phyloP scores from a whole-genome alignment of 345 rosid genomes.

The Rubroshorea leprosula region DNA sequence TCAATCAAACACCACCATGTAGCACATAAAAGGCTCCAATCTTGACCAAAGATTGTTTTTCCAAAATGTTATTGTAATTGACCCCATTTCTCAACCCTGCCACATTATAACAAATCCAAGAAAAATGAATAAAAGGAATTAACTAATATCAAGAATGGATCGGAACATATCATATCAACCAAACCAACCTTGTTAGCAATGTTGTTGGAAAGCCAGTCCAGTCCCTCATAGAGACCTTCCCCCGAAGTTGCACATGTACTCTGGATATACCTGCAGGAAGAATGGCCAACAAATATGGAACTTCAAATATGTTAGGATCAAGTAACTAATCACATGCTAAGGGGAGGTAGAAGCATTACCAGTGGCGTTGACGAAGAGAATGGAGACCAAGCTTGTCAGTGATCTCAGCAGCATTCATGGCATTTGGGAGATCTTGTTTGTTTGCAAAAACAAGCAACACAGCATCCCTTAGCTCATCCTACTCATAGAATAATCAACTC shows the following conservation, averaged over 20 bases:
- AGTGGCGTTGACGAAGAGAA: conserved; percentile 80
- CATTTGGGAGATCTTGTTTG: conserved; percentile 89
- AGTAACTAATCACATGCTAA: background rate
- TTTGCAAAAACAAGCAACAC: conserved; percentile 84
- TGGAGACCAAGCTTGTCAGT: conserved; percentile 83
- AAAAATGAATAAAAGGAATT: background rate
- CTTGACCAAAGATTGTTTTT: background rate
- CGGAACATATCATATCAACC: conserved; percentile 6
- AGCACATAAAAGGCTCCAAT: conserved; percentile 8
- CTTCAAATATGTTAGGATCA: background rate
- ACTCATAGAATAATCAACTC: background rate
- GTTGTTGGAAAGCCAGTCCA: conserved; percentile 85
- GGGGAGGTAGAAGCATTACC: conserved; percentile 27
- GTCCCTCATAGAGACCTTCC: conserved; percentile 75
- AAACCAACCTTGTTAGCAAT: conserved; percentile 66
- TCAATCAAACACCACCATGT: conserved; percentile 8
- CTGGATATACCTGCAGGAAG: conserved; percentile 70
- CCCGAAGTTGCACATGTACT: conserved; percentile 78
- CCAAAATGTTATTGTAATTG: background rate
- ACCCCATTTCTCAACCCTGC: conserved; percentile 23
- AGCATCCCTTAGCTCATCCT: conserved; percentile 94
- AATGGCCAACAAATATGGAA: background rate
- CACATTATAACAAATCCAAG: no score
- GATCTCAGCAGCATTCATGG: conserved; percentile 83
- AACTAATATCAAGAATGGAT: background rate